A percentile compares a stretch with the other conserved stretches of the same genome.
Conservation (phyloP, 306 rosid species). For the Quercus berberidifolia region DNA sequence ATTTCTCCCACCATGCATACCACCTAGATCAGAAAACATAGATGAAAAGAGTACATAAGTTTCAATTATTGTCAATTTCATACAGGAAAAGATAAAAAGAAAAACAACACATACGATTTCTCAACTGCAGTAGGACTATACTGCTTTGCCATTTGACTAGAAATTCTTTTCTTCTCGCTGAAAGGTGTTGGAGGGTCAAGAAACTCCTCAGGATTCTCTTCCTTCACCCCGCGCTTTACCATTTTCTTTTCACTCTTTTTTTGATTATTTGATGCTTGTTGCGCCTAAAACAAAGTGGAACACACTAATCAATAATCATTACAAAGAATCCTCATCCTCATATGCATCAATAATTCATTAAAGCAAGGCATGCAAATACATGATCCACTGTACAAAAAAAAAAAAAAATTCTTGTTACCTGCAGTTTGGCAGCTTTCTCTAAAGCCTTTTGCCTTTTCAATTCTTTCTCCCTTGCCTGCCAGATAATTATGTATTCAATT, state of each 20-base stretch:
- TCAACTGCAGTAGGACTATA: constrained; percentile 76
- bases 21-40: constrained; percentile 57
- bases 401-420: constrained; percentile 36
- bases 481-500: neutral
- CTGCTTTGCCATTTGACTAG: constrained; percentile 79
- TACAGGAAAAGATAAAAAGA: neutral
- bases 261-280: constrained; percentile 49
- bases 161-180: constrained; percentile 70
- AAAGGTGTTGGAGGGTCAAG: constrained; percentile 69
- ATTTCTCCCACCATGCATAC: constrained; percentile 96
- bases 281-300: constrained; percentile 41
- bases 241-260: constrained; percentile 77
- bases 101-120: constrained; percentile 61
- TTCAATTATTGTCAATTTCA: neutral
- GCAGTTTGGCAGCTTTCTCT: constrained; percentile 71
- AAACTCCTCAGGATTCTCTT: constrained; percentile 71
- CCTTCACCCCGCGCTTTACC: constrained; percentile 58
- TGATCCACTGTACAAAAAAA: too few species aligned
- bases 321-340: neutral
- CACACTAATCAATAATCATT: neutral
- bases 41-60: neutral
- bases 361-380: neutral
- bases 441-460: constrained; percentile 71
- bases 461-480: constrained; percentile 92
- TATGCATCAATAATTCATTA: too few species aligned